A percentile compares a stretch with the other conserved stretches of the same genome.
These are phyloP conservation scores for Mycosarcoma mackinlayi DNA, from an alignment of 1,284 basidiomycete genomes.

Conservation along the genomic window DNA sequence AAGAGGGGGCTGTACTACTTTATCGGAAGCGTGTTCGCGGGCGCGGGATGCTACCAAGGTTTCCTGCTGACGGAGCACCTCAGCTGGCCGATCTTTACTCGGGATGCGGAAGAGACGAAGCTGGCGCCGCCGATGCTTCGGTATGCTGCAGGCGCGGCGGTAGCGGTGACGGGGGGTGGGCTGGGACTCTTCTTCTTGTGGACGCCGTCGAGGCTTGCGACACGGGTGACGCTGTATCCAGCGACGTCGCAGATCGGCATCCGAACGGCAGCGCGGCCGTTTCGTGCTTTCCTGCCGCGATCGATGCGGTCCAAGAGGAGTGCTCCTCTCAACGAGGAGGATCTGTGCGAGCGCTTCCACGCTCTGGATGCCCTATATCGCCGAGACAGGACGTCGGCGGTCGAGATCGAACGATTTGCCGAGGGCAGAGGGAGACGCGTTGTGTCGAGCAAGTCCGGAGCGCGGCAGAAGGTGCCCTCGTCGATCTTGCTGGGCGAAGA, in stretches of 20 bases:
- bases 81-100: constrained; percentile 45
- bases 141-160: constrained; percentile 25
- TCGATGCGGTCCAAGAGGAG: constrained; percentile 25
- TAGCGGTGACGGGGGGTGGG: constrained; percentile 23
- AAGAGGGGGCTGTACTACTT: constrained; percentile 46
- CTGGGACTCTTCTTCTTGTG: constrained; percentile 48
- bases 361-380: constrained; percentile 30
- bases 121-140: constrained; percentile 35
- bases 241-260: constrained; percentile 37
- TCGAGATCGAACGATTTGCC: constrained; percentile 32
- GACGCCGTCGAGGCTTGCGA: constrained; percentile 43
- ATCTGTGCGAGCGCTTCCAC: constrained; percentile 34
- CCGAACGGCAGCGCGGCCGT: constrained; percentile 28
- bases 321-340: constrained; percentile 31
- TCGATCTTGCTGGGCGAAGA: constrained; percentile 44
- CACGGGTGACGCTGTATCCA: constrained; percentile 50
- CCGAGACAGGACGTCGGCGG: constrained; percentile 38
- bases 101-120: constrained; percentile 43
- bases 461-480: constrained; percentile 32
- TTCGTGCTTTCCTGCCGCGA: constrained; percentile 28
- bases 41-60: constrained; percentile 42
- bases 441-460: constrained; percentile 15
- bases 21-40: constrained; percentile 44
- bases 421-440: constrained; percentile 35
- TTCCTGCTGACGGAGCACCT: constrained; percentile 48